These are phyloP conservation scores for Ustilago shanxiensis DNA, from an alignment of 1,284 basidiomycete species.

Conservation along the genomic window DNA sequence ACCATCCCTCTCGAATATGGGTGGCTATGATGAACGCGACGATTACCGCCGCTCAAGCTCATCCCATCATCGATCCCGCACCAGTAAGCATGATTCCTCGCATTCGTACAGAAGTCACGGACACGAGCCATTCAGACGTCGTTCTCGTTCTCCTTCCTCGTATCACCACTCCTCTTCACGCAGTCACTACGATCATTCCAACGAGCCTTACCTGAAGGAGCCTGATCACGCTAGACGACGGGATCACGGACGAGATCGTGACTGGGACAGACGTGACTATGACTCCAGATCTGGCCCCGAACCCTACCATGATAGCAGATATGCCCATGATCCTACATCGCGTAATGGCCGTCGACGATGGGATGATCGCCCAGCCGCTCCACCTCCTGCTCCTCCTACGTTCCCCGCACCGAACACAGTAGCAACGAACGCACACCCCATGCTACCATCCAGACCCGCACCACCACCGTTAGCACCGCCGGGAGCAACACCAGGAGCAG, in stretches of 20 bases:
- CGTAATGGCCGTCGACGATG: slow-evolving; percentile 26
- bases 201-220: slow-evolving; percentile 15
- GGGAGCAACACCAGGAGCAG: slow-evolving; percentile 12
- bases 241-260: slow-evolving; percentile 25
- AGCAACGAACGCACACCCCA: too few species aligned
- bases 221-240: slow-evolving; percentile 13
- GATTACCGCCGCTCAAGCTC: slow-evolving; percentile 31
- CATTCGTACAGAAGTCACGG: slow-evolving; percentile 40
- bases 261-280: slow-evolving; percentile 30
- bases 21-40: slow-evolving; percentile 40
- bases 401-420: neutral
- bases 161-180: slow-evolving; percentile 39
- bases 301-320: slow-evolving; percentile 4
- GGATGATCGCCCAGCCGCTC: slow-evolving; percentile 30
- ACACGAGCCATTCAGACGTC: slow-evolving; percentile 54
- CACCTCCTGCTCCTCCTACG: neutral
- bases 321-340: neutral
- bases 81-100: slow-evolving; percentile 56
- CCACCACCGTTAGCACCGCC: slow-evolving; percentile 3
- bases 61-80: slow-evolving; percentile 40
- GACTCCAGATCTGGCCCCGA: slow-evolving; percentile 11
- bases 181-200: slow-evolving; percentile 29
- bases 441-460: slow-evolving; percentile 25
- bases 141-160: slow-evolving; percentile 55
- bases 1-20: slow-evolving; percentile 10